A percentile compares a stretch with the other conserved stretches of the same genome.
Conservation (phyloP, 1,284 basidiomycete genomes). For the Tilletiaria anomala region DNA sequence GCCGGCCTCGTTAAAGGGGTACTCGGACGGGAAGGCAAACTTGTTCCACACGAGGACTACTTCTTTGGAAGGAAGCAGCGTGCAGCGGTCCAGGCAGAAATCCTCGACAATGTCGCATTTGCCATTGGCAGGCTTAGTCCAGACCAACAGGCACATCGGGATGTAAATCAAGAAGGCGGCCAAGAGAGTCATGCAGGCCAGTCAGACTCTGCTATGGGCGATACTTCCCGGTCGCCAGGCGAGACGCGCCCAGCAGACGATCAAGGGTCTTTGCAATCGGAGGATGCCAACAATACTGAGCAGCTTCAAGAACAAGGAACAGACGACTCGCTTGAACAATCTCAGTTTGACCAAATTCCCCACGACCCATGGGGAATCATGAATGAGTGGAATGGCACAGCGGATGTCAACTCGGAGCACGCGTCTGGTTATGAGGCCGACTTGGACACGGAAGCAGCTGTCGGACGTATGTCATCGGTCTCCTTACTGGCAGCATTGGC, state of each 20-base stretch:
- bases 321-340: no score
- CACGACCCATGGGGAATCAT: slow-evolving; percentile 9
- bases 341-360: no score
- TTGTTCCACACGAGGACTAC: slow-evolving; percentile 26
- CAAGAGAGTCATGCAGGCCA: no score
- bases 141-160: neutral
- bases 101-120: slow-evolving; percentile 34
- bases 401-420: neutral
- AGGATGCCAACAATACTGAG: neutral
- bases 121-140: slow-evolving; percentile 13
- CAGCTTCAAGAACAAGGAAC: neutral
- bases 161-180: neutral
- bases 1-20: slow-evolving; percentile 1
- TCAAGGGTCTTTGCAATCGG: no score
- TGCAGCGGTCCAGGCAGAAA: slow-evolving; percentile 20
- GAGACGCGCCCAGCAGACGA: slow-evolving; percentile 2
- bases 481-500: slow-evolving; percentile 71
- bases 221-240: slow-evolving; percentile 1
- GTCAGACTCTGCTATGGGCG: no score
- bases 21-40: slow-evolving; percentile 25
- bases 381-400: no score
- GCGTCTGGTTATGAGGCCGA: slow-evolving; percentile 8
- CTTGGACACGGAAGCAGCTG: slow-evolving; percentile 54
- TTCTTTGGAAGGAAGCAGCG: slow-evolving; percentile 20
- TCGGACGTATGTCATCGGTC: slow-evolving; percentile 80